Evolutionary conservation across 1,139 yeast genomes (phyloP).

Genomic region (Blastobotrys apis): DNA sequence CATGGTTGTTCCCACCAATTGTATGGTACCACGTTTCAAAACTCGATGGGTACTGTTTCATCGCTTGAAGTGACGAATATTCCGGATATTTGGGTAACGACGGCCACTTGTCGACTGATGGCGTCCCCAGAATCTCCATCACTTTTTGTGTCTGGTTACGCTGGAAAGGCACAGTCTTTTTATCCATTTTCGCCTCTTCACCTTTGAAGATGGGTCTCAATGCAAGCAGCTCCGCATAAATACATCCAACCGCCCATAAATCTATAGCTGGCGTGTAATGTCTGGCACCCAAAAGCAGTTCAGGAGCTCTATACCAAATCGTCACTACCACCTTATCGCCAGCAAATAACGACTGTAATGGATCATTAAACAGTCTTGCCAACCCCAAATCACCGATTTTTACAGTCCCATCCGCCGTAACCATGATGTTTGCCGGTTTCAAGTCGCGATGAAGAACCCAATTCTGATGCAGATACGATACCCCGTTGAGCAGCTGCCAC

Average conservation of each 20-base stretch:
- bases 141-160: constrained; percentile 87
- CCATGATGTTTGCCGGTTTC: constrained; percentile 98
- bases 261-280: constrained; percentile 96
- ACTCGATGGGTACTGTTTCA: constrained; percentile 63
- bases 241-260: constrained; percentile 97
- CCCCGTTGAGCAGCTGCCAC: constrained; percentile 92
- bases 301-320: constrained; percentile 98
- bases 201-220: constrained; percentile 93
- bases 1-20: constrained; percentile 65
- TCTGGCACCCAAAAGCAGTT: constrained; percentile 79
- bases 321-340: constrained; percentile 98
- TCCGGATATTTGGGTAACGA: constrained; percentile 79
- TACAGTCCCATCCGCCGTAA: constrained; percentile 78
- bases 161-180: constrained; percentile 90
- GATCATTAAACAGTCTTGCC: constrained; percentile 86
- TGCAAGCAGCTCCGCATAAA: constrained; percentile 84
- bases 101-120: constrained; percentile 72
- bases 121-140: constrained; percentile 86
- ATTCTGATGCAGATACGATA: constrained; percentile 84
- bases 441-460: constrained; percentile 95
- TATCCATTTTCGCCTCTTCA: constrained; percentile 94
- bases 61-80: constrained; percentile 58
- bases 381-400: constrained; percentile 95
- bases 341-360: constrained; percentile 80
- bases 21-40: constrained; percentile 80